phyloP scores from a whole-genome alignment of 2,329 filamentous ascomycete genomes.

The Aspergillus vadensis region DNA sequence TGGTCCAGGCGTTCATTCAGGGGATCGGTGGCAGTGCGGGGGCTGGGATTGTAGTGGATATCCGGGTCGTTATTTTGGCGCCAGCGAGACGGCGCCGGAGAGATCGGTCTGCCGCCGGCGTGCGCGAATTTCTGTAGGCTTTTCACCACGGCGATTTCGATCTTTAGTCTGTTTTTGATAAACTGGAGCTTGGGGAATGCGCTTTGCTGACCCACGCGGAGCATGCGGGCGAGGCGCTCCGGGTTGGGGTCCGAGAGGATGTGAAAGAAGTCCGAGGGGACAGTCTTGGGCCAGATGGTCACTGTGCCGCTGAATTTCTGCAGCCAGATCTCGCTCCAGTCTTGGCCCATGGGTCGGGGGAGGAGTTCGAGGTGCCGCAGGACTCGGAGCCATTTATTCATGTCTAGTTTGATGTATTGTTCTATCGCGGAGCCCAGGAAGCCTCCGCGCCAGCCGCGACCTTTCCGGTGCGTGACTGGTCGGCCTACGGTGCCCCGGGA shows the following conservation, averaged over 20 bases:
- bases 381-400: conserved; percentile 97
- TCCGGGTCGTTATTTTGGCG: conserved; percentile 18
- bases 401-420: conserved; percentile 92
- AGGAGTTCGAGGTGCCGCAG: conserved; percentile 88
- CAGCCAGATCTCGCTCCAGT: conserved; percentile 96
- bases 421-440: conserved; percentile 91
- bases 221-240: conserved; percentile 77
- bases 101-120: conserved; percentile 28
- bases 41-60: conserved; percentile 6
- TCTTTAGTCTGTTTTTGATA: conserved; percentile 78
- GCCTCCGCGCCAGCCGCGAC: conserved; percentile 92
- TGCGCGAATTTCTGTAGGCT: conserved; percentile 48
- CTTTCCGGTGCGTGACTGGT: conserved; percentile 89
- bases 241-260: conserved; percentile 83
- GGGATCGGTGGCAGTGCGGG: conserved; percentile 18
- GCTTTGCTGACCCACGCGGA: conserved; percentile 85
- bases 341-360: conserved; percentile 85
- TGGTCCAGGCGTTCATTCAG: conserved; percentile 31
- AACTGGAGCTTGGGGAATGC: conserved; percentile 92
- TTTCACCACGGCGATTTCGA: conserved; percentile 69
- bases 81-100: conserved; percentile 34
- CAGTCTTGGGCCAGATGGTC: conserved; percentile 90
- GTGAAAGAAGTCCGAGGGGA: conserved; percentile 76
- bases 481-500: conserved; percentile 88
- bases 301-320: conserved; percentile 93